Evolutionary conservation across 2,329 filamentous ascomycete genomes (phyloP), one percentile per base, ranked within the genome.

Genomic region (Neopestalotiopsis sp.): DNA sequence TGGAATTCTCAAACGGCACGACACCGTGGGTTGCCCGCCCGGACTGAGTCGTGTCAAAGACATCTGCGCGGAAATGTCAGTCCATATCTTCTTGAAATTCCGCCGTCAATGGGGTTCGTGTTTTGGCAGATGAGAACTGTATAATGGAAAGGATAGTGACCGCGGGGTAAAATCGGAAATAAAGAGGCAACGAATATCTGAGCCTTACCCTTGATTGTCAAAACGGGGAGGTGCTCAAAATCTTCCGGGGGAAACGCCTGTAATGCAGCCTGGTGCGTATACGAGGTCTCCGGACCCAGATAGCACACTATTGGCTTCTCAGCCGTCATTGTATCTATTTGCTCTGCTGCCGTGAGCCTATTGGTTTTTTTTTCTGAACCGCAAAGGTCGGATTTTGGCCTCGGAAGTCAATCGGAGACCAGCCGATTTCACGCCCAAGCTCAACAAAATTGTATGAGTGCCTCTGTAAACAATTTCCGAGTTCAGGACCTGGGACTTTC

Each of bases 1-100:
- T 95, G 56, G 93, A 97, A 84, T 99, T 99, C 79, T 98, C 95
- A 81, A 97, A 95, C 6, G 96, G 96, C 1, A 98, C 92, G 40
- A 98, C 92, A 73, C 95, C 96, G 68, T 91, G 91, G 66, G 87
- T 81, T 0, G 89, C 89, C 59, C 83, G 78, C 69, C 88, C 87
- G 49, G 86, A 84, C 76, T 97, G 94, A 5, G 97, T 92, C 17
- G 90, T 87, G 65, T 90, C 85, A 79, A 98, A 97, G 74, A 97
- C 90, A 77, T 96, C 94, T 91, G 72, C n/a, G 34, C 10, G 10
- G 10, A 40, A 38, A 34, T 28, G 57, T 59, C 57, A 30, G 30
- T 34, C 24, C 24, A 28, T 59, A 4, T 6, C 9, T 6, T 10
- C n/a, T 3, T 32, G 17, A 17, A 32, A 30, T 2, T 1, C 2